Evolutionary conservation across 495 filamentous ascomycete genomes (phyloP).

Genomic region (Cercophora sp.): DNA sequence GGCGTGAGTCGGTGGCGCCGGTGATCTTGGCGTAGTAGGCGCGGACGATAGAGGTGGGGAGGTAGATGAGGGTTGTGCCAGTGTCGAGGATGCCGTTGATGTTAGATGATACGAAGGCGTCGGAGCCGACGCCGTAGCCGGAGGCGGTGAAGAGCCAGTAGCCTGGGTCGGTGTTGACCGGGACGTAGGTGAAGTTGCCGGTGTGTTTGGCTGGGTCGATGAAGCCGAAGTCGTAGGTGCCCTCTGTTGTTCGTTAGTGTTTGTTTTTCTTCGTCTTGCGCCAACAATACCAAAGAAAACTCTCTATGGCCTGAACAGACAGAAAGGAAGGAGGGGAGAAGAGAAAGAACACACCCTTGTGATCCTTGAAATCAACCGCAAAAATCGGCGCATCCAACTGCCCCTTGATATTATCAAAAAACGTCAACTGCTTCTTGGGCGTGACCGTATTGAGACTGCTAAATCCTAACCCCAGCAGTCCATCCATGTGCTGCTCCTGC

Average conservation of each 20-base stretch:
- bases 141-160: constrained; percentile 69
- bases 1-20: constrained; percentile 45
- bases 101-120: constrained; percentile 25
- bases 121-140: constrained; percentile 58
- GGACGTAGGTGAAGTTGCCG: constrained; percentile 58
- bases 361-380: constrained; percentile 62
- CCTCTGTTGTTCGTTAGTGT: constrained; percentile 35
- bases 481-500: constrained; percentile 59
- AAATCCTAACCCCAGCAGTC: constrained; percentile 73
- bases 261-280: not conserved
- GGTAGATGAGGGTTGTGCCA: constrained; percentile 70
- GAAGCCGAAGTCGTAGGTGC: constrained; percentile 73
- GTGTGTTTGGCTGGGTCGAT: constrained; percentile 63
- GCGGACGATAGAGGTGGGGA: constrained; percentile 52
- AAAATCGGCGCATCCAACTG: constrained; percentile 59
- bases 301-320: too few relatives aligned
- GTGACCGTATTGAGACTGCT: constrained; percentile 66
- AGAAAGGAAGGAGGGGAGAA: not conserved
- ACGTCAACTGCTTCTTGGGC: constrained; percentile 60
- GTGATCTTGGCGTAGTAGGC: constrained; percentile 63
- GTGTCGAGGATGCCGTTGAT: constrained; percentile 62
- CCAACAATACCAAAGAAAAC: too few relatives aligned
- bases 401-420: constrained; percentile 65
- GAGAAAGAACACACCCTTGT: constrained; percentile 29
- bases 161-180: constrained; percentile 57